Percentiles rank a stretch among this genome's conserved stretches.
phyloP scores from a whole-genome alignment of 495 filamentous ascomycete genomes.

The Talaromyces borbonicus region DNA sequence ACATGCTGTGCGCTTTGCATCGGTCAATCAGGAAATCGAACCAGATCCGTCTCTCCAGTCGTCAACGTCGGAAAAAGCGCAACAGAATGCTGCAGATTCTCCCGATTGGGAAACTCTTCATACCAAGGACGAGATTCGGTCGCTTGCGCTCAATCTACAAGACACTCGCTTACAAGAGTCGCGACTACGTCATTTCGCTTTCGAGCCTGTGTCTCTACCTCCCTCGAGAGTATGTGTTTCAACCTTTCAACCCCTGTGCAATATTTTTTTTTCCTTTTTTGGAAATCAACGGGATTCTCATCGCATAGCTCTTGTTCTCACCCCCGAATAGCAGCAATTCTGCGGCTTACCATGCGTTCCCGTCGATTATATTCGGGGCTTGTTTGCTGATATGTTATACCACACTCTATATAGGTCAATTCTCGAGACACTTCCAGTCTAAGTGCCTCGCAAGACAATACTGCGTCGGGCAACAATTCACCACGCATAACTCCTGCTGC shows the following conservation, averaged over 20 bases:
- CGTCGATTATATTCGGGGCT: not conserved
- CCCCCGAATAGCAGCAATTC: too few relatives aligned
- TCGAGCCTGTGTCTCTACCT: constrained; percentile 82
- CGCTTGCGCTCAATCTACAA: constrained; percentile 61
- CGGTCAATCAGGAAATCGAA: constrained; percentile 68
- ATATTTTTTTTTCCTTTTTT: too few relatives aligned
- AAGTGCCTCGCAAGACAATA: constrained; percentile 28
- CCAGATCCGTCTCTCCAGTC: constrained; percentile 35
- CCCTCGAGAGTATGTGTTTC: constrained; percentile 62
- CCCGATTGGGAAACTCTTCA: constrained; percentile 32
- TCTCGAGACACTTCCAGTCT: constrained; percentile 37
- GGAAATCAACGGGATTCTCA: not conserved
- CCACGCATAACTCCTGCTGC: constrained; percentile 39
- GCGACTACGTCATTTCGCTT: constrained; percentile 75
- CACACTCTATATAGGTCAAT: constrained; percentile 24
- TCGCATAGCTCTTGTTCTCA: not conserved
- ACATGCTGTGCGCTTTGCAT: constrained; percentile 64
- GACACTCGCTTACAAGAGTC: constrained; percentile 66
- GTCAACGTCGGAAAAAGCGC: constrained; percentile 20
- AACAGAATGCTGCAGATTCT: constrained; percentile 12
- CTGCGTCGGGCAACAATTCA: constrained; percentile 29
- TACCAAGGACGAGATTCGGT: constrained; percentile 56
- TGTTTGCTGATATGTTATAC: constrained; percentile 4
- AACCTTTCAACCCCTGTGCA: not conserved
- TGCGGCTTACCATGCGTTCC: too few relatives aligned